Conservation (phyloP, 140 eudicot species). For the Ambrosia hybrid region DNA sequence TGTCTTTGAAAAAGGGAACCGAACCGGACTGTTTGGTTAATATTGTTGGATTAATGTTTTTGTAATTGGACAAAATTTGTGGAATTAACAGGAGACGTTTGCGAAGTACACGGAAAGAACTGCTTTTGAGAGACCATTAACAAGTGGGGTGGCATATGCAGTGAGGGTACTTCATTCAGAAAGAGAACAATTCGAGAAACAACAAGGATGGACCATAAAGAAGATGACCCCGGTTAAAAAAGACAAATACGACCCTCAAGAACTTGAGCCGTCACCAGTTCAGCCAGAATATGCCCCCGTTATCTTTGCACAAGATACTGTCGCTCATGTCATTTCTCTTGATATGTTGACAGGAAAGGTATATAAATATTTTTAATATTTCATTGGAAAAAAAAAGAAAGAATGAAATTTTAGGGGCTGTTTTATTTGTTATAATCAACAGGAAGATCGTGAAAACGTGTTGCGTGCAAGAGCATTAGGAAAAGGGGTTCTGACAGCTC, state of each 20-base stretch:
- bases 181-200: constrained; percentile 87
- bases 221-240: constrained; percentile 76
- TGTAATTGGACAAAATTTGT: constrained; percentile 2
- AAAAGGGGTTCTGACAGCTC: constrained; percentile 94
- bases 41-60: constrained; percentile 12
- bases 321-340: constrained; percentile 32
- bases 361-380: constrained; percentile 11
- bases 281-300: constrained; percentile 95
- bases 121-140: constrained; percentile 92
- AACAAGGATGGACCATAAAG: constrained; percentile 93
- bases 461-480: constrained; percentile 76
- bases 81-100: constrained; percentile 68
- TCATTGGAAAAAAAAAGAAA: not conserved
- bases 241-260: constrained; percentile 66
- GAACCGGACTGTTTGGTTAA: not conserved
- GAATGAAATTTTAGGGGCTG: not conserved
- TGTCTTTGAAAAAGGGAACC: constrained; percentile 5
- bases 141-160: constrained; percentile 99
- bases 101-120: constrained; percentile 86
- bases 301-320: constrained; percentile 86
- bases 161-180: constrained; percentile 89
- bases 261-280: constrained; percentile 67
- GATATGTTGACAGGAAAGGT: constrained; percentile 95
- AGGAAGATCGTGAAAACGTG: constrained; percentile 52
- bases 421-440: constrained; percentile 5